Evolutionary conservation across 2,329 filamentous ascomycete genomes (phyloP), one percentile per base, ranked within the genome.

Genomic region (Grosmannia huntii): DNA sequence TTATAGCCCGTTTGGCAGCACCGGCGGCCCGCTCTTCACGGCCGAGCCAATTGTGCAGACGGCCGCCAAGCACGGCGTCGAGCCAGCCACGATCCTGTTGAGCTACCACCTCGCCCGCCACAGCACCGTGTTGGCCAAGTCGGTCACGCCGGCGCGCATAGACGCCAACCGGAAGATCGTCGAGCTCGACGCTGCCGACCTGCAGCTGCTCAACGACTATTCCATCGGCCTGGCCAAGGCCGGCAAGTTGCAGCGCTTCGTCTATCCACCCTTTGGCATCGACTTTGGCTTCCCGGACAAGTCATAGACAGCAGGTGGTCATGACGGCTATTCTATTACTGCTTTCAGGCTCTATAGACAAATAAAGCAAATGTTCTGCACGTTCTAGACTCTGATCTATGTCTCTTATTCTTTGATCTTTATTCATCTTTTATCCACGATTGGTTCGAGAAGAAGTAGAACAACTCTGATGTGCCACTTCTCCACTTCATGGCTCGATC

Each of bases 271-370:
- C 0, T 88, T 87, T 65, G 83, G 82, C 3, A 71, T 86, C 54
- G 76, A 85, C 65, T 85, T 89, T 68, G 85, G 85, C 2, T 88
- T 88, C 73, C 84, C 84, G n/a, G 85, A 88, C 68, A 85, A 85
- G 76, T 48, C 49, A 33, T 55, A 59, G 50, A 21, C 38, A 19
- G 38, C 38, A 41, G 16, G 16, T 41, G 38, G 5, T n/a, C 38
- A 19, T 4, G 5, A 6, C 16, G 6, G 16, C 7, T 44, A 6
- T 19, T 7, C 19, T 44, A 44, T 44, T 44, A 5, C 41, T 44
- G 38, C 19, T 44, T n/a, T n/a, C 21, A 44, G 16, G 41, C 41
- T 25, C 12, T 49, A 16, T 49, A 27, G 46, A 23, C n/a, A 23
- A 49, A 27, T 14, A 49, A 23, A 49, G n/a, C 10, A 25, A 49